Percentiles rank a stretch among this genome's conserved stretches.
phyloP scores from a whole-genome alignment of 768 basidiomycete species.

The Brasilioporus rufonigricans region DNA sequence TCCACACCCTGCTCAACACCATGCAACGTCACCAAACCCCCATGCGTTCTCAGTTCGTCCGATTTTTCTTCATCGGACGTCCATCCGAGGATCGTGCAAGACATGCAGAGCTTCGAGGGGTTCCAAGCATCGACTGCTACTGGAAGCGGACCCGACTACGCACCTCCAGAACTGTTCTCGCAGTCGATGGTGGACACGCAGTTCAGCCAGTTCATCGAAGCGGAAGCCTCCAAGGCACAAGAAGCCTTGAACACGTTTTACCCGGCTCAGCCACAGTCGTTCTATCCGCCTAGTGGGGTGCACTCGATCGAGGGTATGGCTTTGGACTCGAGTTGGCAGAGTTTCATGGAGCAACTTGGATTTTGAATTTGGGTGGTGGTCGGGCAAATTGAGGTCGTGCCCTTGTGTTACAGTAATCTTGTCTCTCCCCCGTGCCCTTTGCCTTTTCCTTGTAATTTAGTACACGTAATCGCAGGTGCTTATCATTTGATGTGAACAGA shows the following conservation, averaged over 20 bases:
- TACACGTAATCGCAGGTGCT: neutral
- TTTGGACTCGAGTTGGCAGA: slow-evolving; percentile 64
- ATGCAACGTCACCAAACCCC: neutral
- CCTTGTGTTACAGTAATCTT: neutral
- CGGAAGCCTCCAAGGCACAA: slow-evolving; percentile 12
- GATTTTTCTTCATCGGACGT: slow-evolving; percentile 13
- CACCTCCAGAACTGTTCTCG: slow-evolving; percentile 25
- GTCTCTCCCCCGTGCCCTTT: neutral
- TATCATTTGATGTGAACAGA: neutral
- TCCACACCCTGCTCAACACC: slow-evolving; percentile 15
- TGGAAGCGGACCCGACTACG: slow-evolving; percentile 28
- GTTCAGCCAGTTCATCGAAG: slow-evolving; percentile 16
- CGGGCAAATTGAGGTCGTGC: neutral
- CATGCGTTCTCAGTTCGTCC: neutral
- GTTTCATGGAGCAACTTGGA: slow-evolving; percentile 67
- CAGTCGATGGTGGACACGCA: slow-evolving; percentile 34
- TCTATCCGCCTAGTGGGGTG: slow-evolving; percentile 2
- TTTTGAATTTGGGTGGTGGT: slow-evolving; percentile 27
- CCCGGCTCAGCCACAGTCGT: slow-evolving; percentile 14
- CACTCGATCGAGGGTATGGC: slow-evolving; percentile 29
- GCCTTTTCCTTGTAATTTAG: neutral
- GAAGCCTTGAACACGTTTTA: slow-evolving; percentile 16
- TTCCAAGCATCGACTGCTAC: slow-evolving; percentile 23
- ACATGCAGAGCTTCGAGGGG: slow-evolving; percentile 46
- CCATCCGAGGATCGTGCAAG: slow-evolving; percentile 46